Base-by-base conservation (phyloP, 2,329 filamentous ascomycete species). In the Fusarium pseudograminearum region DNA sequence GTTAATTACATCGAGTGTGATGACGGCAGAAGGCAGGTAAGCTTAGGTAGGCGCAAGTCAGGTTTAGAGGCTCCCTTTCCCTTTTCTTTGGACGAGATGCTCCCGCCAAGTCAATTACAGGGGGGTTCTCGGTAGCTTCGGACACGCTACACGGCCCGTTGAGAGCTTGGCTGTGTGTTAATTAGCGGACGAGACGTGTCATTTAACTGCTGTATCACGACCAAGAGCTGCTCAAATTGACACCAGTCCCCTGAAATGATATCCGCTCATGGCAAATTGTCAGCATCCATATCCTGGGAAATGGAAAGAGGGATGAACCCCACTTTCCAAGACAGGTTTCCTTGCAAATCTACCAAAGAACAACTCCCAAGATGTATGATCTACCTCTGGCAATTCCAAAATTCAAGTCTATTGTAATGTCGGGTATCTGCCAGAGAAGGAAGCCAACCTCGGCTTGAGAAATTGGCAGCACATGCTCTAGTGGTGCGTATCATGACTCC, bases 231-330 rank as follows among this genome's bases (percentile, higher is more conserved):
- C n/a, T 14, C 31, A 63, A 44, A 52, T 70, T 72, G 28, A 36
- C 58, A 74, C 72, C 68, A 18, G 22, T 24, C 69, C 45, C 71
- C 61, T 71, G 51, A 59, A 64, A 64, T 71, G 54, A 62, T 54
- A 60, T 56, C 54, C 61, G 56, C 59, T 64, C 61, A 57, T 57
- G 62, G 67, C 59, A 74, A 74, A 74, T 74, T 74, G 71, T 74
- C 64, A 73, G 61, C 66, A 52, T 52, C 24, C 48, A 52, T 52
- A 52, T 41, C 48, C 34, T 41, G 24, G 62, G 52, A 65, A 38
- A 56, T 48, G 31, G 64, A 65, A 61, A 69, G 59, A 61, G 40
- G 44, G 54, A 56, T 34, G 30, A 26, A 41, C 28, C 63, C 72
- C 72, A 74, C 72, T 71, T 46, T 48, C 52, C 52, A 69, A 74